These are phyloP conservation scores for Penicillium diatomitis DNA, from an alignment of 495 filamentous ascomycete genomes.

Conservation along the genomic window DNA sequence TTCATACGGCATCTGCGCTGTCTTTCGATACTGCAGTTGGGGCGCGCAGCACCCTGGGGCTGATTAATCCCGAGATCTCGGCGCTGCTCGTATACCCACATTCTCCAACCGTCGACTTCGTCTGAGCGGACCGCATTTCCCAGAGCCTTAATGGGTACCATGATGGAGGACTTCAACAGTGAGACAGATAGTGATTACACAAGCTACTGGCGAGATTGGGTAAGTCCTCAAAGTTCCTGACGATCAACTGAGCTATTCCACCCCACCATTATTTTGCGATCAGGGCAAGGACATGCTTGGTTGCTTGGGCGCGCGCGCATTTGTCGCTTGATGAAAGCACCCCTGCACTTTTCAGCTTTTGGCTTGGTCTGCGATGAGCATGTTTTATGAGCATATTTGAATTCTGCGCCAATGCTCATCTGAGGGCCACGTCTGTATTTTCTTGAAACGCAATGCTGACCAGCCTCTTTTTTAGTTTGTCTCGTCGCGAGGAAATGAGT, in stretches of 20 bases:
- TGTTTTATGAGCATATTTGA: no score
- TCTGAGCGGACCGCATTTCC: neutral
- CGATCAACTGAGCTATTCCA: no score
- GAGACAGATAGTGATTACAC: slow-evolving; percentile 99
- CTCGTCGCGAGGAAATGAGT: slow-evolving; percentile 93
- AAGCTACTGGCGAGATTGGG: slow-evolving; percentile 99
- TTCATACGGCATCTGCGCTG: slow-evolving; percentile 1
- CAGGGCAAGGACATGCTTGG: no score
- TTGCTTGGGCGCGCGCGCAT: no score
- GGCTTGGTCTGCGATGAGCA: no score
- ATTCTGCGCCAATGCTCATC: no score
- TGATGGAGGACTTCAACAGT: slow-evolving; percentile 93
- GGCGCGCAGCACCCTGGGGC: slow-evolving; percentile 20
- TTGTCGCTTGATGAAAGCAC: no score
- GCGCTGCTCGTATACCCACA: slow-evolving; percentile 11
- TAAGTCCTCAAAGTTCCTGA: slow-evolving; percentile 37
- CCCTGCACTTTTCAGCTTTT: no score
- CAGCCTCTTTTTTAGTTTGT: slow-evolving; percentile 65
- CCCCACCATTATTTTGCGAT: no score
- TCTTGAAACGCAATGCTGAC: slow-evolving; percentile 8
- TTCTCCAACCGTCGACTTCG: slow-evolving; percentile 2
- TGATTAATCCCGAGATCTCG: slow-evolving; percentile 25
- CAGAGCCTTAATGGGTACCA: slow-evolving; percentile 5
- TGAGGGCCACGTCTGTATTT: no score
- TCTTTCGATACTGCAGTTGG: slow-evolving; percentile 19